These are phyloP conservation scores for Sporodiniella umbellata DNA, from an alignment of 371 early-diverging fungal genomes.

Conservation along the genomic window DNA sequence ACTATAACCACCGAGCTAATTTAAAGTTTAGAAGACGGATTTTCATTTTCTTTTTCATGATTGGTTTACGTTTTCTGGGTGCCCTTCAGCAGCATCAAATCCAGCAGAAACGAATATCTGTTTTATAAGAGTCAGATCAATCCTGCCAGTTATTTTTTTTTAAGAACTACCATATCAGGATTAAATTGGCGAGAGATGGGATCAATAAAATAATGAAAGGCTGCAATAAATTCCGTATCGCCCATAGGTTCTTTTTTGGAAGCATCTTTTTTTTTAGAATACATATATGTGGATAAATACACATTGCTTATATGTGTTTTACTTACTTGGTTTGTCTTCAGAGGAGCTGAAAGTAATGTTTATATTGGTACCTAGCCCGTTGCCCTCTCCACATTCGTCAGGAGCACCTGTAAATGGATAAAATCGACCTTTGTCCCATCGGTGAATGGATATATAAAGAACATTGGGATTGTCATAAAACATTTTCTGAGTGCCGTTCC, in stretches of 20 bases:
- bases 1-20: slow-evolving; percentile 58
- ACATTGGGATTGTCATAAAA: slow-evolving; percentile 67
- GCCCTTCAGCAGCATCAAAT: slow-evolving; percentile 64
- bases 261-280: neutral
- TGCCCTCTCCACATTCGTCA: slow-evolving; percentile 52
- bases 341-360: slow-evolving; percentile 59
- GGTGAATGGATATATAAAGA: slow-evolving; percentile 64
- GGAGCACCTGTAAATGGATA: slow-evolving; percentile 62
- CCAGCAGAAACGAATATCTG: slow-evolving; percentile 65
- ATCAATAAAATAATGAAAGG: slow-evolving; percentile 57
- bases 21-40: neutral
- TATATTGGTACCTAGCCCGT: slow-evolving; percentile 55
- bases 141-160: too few species aligned
- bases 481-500: slow-evolving; percentile 66
- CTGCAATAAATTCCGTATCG: slow-evolving; percentile 66
- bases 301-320: neutral
- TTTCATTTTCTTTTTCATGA: too few species aligned
- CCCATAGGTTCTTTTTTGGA: slow-evolving; percentile 52
- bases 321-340: slow-evolving; percentile 51
- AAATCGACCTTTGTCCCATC: slow-evolving; percentile 63
- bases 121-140: neutral
- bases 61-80: slow-evolving; percentile 57
- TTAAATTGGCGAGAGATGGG: slow-evolving; percentile 61
- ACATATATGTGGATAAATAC: neutral
- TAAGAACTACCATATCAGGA: slow-evolving; percentile 54